These are phyloP conservation scores for Guadua angustifolia DNA, from an alignment of 176 grass and related monocot genomes.

Conservation along the genomic window DNA sequence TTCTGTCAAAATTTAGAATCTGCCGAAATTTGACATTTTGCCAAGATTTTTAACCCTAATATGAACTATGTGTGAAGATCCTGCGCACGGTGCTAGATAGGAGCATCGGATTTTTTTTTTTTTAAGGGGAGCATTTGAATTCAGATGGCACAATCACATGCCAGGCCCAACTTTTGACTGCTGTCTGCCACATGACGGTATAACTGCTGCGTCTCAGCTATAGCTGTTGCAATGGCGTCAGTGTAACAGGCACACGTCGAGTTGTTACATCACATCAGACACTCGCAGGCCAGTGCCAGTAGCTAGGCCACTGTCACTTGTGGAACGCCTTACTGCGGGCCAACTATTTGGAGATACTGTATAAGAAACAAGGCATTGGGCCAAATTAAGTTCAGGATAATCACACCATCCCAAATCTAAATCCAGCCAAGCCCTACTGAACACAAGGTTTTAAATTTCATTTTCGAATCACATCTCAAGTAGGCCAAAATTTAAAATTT, in stretches of 20 bases:
- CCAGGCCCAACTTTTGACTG: not conserved
- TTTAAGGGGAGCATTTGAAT: not conserved
- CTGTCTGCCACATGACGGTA: not conserved
- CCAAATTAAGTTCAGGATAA: not conserved
- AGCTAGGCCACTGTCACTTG: not conserved
- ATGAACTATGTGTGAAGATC: no score
- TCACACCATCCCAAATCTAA: not conserved
- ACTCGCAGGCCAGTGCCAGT: not conserved
- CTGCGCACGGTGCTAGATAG: no score
- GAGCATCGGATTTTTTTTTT: not conserved
- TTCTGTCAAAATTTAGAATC: no score
- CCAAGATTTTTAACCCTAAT: no score
- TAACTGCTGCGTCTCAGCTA: not conserved
- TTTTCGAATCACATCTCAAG: no score
- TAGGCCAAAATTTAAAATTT: no score
- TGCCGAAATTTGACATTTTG: no score
- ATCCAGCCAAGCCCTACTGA: not conserved
- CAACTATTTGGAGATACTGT: not conserved
- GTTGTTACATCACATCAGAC: no score
- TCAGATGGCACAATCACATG: not conserved
- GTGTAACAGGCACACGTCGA: not conserved
- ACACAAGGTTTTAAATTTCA: no score
- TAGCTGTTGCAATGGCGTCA: no score
- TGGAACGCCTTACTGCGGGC: not conserved
- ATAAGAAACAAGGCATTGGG: not conserved